These are phyloP conservation scores for Podospora comata DNA, from an alignment of 495 filamentous ascomycete species.

Conservation along the genomic window DNA sequence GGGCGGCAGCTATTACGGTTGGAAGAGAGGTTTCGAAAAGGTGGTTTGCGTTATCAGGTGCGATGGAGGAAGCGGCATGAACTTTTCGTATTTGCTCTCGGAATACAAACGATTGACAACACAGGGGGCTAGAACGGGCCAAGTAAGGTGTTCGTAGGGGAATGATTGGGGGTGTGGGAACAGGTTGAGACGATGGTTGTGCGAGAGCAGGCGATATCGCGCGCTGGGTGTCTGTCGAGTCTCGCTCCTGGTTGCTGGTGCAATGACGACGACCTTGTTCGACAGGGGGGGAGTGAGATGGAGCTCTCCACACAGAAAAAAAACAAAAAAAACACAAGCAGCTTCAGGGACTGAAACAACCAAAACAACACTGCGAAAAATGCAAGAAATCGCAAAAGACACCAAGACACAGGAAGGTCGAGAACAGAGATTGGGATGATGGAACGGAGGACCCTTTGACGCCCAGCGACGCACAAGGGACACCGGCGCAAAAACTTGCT, in stretches of 20 bases:
- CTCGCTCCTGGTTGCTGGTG: not conserved
- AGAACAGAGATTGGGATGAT: not conserved
- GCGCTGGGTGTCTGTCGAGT: not conserved
- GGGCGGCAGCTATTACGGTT: not conserved
- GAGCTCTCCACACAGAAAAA: slow-evolving; percentile 8
- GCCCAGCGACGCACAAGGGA: not conserved
- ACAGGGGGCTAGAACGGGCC: not conserved
- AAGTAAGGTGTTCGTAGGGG: not conserved
- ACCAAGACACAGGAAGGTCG: not conserved
- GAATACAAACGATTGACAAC: not conserved
- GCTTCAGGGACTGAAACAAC: slow-evolving; percentile 1
- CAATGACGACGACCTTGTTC: slow-evolving; percentile 15
- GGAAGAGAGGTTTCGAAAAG: not conserved
- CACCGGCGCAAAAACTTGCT: slow-evolving; percentile 1
- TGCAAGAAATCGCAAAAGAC: not conserved
- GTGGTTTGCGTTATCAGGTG: slow-evolving; percentile 1
- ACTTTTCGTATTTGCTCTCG: slow-evolving; percentile 5
- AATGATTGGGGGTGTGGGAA: not conserved
- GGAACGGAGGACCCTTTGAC: not conserved
- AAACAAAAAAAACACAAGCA: slow-evolving; percentile 9
- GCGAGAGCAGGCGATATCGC: slow-evolving; percentile 1
- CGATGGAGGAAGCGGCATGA: slow-evolving; percentile 13
- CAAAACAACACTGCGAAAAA: not conserved
- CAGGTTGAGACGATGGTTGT: slow-evolving; percentile 12
- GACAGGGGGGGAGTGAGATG: slow-evolving; percentile 9